Evolutionary conservation across 768 basidiomycete genomes (phyloP), one percentile per base, ranked within the genome.

Genomic region (Dentipellis fragilis): DNA sequence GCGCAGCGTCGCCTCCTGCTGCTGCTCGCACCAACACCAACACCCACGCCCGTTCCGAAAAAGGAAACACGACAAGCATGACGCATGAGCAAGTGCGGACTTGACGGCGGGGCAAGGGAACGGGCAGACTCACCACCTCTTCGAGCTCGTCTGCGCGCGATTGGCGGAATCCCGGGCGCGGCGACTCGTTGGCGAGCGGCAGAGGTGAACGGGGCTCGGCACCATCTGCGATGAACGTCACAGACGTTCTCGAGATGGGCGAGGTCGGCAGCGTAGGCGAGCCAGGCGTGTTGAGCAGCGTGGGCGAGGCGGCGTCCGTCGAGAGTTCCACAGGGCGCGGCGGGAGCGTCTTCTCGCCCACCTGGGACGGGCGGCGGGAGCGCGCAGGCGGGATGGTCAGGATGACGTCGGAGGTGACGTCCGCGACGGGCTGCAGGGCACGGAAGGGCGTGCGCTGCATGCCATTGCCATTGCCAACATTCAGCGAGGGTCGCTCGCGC

Each of bases 91-190:
- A 42, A 14, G 40, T 14, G 40, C 19, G 40, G 19, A 19, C 40
- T 42, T 42, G 40, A 19, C 14, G 19, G 40, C 40, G 14, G 40
- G 40, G 40, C 40, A 8, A 42, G 40, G 19, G 40, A 19, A 42
- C 3, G 29, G 29, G 19, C 40, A 42, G 10, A 54, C 59, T 45
- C 35, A 62, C 61, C 4, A 54, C 58, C 38, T 55, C 54, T 17
- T 62, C 56, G 48, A 62, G 61, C 54, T 60, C 61, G 51, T 55
- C 54, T 14, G 48, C 54, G 17, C 54, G 48, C 3, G 58, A 62
- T 6, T 52, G 51, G 1, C 56, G 53, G 12, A 52, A 55, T 3
- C 47, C 52, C 5, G 57, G 52, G 34, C 55, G 58, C 2, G 59
- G 58, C 2, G 59, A n/a, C 23, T 10, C 22, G 14, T 14, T 10